Evolutionary conservation across 2,329 filamentous ascomycete genomes (phyloP).

Genomic region (Didymella pinodella): DNA sequence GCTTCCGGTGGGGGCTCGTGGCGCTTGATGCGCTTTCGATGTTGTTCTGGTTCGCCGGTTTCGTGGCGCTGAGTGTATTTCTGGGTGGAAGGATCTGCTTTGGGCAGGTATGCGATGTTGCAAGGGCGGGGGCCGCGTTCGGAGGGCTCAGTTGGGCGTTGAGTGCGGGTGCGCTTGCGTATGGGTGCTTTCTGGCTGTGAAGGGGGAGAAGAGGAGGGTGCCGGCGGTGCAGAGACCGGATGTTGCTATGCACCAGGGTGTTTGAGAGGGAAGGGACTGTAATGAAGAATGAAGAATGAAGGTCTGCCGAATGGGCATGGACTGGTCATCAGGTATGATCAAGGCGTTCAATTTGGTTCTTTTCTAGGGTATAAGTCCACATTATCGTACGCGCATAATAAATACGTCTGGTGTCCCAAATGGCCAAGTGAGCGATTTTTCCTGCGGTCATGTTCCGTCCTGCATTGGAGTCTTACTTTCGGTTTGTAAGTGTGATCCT

Average conservation of each 20-base stretch:
- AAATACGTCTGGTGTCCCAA: neutral
- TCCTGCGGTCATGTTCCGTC: neutral
- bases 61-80: constrained; percentile 76
- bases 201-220: constrained; percentile 25
- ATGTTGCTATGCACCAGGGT: constrained; percentile 54
- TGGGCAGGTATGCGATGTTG: constrained; percentile 63
- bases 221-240: constrained; percentile 26
- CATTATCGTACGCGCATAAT: neutral
- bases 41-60: constrained; percentile 90
- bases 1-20: constrained; percentile 67
- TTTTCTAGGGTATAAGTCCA: neutral
- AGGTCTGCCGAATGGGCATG: neutral
- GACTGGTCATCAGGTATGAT: constrained; percentile 36
- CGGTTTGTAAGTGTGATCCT: too few species aligned
- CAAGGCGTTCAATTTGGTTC: neutral
- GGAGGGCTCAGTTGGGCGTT: constrained; percentile 69
- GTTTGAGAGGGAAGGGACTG: constrained; percentile 35
- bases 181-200: constrained; percentile 45
- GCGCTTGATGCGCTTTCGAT: constrained; percentile 75
- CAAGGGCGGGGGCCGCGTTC: constrained; percentile 71
- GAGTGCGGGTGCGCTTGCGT: constrained; percentile 53
- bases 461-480: neutral
- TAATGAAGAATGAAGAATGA: constrained; percentile 8
- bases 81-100: constrained; percentile 66
- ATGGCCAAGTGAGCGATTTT: neutral